Evolutionary conservation across 768 basidiomycete species (phyloP).

Genomic region (Kockovaella imperatae): DNA sequence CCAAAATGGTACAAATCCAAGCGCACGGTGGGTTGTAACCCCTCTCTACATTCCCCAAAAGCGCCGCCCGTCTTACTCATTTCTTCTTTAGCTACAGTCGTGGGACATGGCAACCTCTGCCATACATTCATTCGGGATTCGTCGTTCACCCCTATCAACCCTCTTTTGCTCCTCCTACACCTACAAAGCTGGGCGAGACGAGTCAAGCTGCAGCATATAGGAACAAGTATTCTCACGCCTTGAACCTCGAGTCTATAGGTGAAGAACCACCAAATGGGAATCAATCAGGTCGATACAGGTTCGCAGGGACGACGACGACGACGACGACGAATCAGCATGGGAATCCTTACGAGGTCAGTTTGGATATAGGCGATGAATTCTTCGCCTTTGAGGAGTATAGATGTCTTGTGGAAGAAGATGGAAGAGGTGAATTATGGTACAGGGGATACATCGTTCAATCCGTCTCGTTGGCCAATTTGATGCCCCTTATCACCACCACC

Average conservation of each 20-base stretch:
- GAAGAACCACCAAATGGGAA: constrained; percentile 7
- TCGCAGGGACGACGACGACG: constrained; percentile 2
- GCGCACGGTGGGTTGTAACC: too few relatives aligned
- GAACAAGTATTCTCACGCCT: constrained; percentile 7
- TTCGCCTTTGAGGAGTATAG: constrained; percentile 93
- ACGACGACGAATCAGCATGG: constrained; percentile 5
- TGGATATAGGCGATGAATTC: constrained; percentile 93
- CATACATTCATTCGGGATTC: constrained; percentile 80
- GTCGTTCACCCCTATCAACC: constrained; percentile 66
- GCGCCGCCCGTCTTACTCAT: background rate
- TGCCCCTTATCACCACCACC: background rate
- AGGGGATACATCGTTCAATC: constrained; percentile 74
- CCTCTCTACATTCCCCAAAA: background rate
- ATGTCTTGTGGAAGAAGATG: constrained; percentile 57
- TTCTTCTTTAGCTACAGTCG: too few relatives aligned
- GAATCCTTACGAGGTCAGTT: constrained; percentile 45
- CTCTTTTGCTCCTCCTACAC: constrained; percentile 49
- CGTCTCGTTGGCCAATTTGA: constrained; percentile 8
- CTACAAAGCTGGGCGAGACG: constrained; percentile 41
- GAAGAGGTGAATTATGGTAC: constrained; percentile 69
- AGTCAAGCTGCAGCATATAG: too few relatives aligned
- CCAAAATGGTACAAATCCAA: too few relatives aligned
- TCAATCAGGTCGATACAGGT: constrained; percentile 17
- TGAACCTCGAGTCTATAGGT: constrained; percentile 3
- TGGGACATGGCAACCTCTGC: constrained; percentile 55